Percentiles rank a stretch among this genome's conserved stretches.
These are phyloP conservation scores for Sporisorium exsertum DNA, from an alignment of 1,284 basidiomycete genomes.

Conservation along the genomic window DNA sequence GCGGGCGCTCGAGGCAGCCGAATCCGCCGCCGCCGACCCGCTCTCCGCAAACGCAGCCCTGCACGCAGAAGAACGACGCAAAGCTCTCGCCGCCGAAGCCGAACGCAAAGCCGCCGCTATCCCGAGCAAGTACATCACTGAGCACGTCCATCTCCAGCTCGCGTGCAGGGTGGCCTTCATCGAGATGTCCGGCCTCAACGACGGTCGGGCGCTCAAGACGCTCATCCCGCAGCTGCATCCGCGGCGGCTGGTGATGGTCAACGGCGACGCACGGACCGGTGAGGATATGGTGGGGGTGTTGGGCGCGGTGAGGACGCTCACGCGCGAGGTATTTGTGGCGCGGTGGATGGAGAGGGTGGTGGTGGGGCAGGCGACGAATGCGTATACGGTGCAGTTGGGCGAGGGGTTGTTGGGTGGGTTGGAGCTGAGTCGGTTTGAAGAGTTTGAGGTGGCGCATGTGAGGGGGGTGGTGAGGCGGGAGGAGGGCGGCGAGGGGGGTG, in stretches of 20 bases:
- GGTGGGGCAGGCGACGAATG: constrained; percentile 95
- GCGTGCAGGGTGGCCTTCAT: constrained; percentile 88
- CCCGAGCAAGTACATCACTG: constrained; percentile 89
- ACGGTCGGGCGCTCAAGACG: constrained; percentile 94
- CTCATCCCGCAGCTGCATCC: constrained; percentile 97
- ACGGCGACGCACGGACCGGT: constrained; percentile 47
- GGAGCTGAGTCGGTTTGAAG: constrained; percentile 94
- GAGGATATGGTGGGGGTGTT: constrained; percentile 39
- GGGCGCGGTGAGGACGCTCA: constrained; percentile 73
- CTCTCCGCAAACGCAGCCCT: constrained; percentile 12
- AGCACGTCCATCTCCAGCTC: constrained; percentile 80
- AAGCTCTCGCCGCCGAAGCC: constrained; percentile 69
- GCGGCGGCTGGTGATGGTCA: constrained; percentile 71
- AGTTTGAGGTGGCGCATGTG: constrained; percentile 44
- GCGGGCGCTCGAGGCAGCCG: constrained; percentile 53
- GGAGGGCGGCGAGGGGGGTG: not conserved
- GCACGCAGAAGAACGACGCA: constrained; percentile 75
- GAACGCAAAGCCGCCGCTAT: constrained; percentile 74
- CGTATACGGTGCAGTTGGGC: constrained; percentile 91
- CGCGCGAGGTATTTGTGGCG: constrained; percentile 88
- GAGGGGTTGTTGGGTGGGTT: constrained; percentile 84
- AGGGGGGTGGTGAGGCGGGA: constrained; percentile 10
- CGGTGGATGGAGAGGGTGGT: constrained; percentile 79
- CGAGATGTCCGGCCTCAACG: constrained; percentile 94
- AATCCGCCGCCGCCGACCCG: constrained; percentile 20